Evolutionary conservation across 2,329 filamentous ascomycete species (phyloP), one percentile per base, ranked within the genome.

Genomic region (Albifimbria verrucaria): DNA sequence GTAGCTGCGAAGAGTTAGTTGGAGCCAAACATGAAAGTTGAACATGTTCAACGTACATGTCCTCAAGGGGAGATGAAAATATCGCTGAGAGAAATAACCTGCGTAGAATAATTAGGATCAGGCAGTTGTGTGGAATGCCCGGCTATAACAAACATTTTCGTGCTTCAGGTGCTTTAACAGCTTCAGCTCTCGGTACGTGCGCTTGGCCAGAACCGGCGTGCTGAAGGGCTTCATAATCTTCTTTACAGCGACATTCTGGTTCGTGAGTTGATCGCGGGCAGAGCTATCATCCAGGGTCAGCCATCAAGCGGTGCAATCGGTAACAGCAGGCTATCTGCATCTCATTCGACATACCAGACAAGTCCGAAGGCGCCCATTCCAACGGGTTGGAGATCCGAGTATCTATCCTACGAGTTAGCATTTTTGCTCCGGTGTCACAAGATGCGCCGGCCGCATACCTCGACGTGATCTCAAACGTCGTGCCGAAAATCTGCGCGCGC

Each of bases 151-250:
- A 20, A 96, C 93, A 77, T 99, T 99, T 77, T 99, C 94, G 72
- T 99, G 94, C 69, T 87, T 87, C 56, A 99, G 79, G 69, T 99
- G 94, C 80, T 97, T 99, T 67, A 99, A 80, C 58, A 99, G 83
- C 80, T 97, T 99, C 69, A 99, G 78, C 74, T 99, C 94, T 68
- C 94, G 87, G 73, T 99, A 99, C 61, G 94, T 99, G 69, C 94
- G 85, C 80, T 99, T 99, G 54, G 94, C 94, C 47, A 99, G 81
- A 54, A 99, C 94, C 1, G 94, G 92, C n/a, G 94, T 99, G 81
- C 92, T 97, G 77, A 99, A 99, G 10, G 94, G 94, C 80, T 97
- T 99, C 93, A 99, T 97, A 69, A 99, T 99, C 85, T 99, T 99
- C 84, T 99, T 99, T 71, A 99, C 92, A 55, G 94, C 94, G 57